phyloP scores from a whole-genome alignment of 2,329 filamentous ascomycete genomes.

The Penicillium palitans region DNA sequence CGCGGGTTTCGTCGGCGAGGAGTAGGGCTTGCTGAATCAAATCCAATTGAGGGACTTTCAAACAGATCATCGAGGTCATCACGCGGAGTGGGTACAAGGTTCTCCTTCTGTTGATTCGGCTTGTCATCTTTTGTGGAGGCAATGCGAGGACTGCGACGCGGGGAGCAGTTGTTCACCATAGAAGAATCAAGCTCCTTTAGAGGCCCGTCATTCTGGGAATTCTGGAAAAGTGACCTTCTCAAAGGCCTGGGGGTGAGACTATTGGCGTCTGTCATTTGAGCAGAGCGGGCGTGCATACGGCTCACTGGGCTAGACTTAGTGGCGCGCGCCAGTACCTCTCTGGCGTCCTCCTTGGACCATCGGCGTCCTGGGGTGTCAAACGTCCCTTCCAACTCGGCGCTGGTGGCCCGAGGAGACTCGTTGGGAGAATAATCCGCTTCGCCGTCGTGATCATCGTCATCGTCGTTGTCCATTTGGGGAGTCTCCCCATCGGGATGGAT shows the following conservation, averaged over 20 bases:
- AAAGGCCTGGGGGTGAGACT: slow-evolving; percentile 58
- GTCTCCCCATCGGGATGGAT: slow-evolving; percentile 38
- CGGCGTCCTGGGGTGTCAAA: slow-evolving; percentile 37
- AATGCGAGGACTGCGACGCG: slow-evolving; percentile 47
- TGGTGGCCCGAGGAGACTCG: slow-evolving; percentile 49
- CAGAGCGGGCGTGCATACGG: slow-evolving; percentile 48
- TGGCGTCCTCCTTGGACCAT: slow-evolving; percentile 42
- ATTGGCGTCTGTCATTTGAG: slow-evolving; percentile 46
- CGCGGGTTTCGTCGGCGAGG: slow-evolving; percentile 56
- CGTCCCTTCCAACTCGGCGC: slow-evolving; percentile 47
- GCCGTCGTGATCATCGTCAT: slow-evolving; percentile 37
- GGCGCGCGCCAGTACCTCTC: slow-evolving; percentile 53
- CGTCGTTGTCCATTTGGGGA: slow-evolving; percentile 36
- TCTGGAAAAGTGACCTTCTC: slow-evolving; percentile 47
- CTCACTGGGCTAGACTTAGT: slow-evolving; percentile 63
- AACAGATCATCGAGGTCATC: slow-evolving; percentile 67
- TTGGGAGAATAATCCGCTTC: slow-evolving; percentile 35
- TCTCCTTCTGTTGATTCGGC: slow-evolving; percentile 55
- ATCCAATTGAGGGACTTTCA: slow-evolving; percentile 54
- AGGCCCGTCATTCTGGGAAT: slow-evolving; percentile 37
- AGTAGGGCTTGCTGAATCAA: slow-evolving; percentile 57
- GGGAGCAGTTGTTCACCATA: slow-evolving; percentile 46
- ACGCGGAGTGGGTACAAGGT: slow-evolving; percentile 47
- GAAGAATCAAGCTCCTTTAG: slow-evolving; percentile 41
- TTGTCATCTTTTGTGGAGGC: slow-evolving; percentile 39